Conservation (phyloP, 1,284 basidiomycete species). For the Trametes pubescens region DNA sequence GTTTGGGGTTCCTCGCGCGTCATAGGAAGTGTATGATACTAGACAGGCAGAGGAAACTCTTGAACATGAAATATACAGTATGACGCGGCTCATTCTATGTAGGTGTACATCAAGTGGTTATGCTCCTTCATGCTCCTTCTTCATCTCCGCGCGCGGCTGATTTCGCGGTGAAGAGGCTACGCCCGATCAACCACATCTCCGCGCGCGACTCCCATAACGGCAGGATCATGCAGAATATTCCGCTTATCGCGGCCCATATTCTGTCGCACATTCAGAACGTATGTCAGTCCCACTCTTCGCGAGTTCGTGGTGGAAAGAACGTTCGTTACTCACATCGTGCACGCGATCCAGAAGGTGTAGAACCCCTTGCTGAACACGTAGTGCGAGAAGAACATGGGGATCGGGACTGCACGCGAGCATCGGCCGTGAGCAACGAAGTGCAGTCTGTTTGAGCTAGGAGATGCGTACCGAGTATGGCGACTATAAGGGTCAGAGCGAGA, state of each 20-base stretch:
- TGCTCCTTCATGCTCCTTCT: too few relatives aligned
- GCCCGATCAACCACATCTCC: conserved; percentile 48
- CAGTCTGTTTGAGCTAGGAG: background rate
- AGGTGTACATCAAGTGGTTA: too few relatives aligned
- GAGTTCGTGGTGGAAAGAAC: background rate
- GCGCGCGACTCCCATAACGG: conserved; percentile 56
- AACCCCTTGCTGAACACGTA: conserved; percentile 59
- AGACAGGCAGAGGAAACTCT: too few relatives aligned
- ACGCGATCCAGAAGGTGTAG: conserved; percentile 60
- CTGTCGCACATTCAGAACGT: conserved; percentile 31
- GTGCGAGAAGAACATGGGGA: conserved; percentile 61
- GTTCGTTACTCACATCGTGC: conserved; percentile 49
- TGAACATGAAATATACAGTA: too few relatives aligned
- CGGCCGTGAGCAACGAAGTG: conserved; percentile 4
- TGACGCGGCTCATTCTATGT: too few relatives aligned
- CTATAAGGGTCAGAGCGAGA: conserved; percentile 47
- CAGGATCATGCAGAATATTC: conserved; percentile 55
- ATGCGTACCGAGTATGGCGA: conserved; percentile 51
- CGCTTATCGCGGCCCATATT: conserved; percentile 56
- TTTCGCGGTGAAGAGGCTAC: conserved; percentile 13
- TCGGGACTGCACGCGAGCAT: conserved; percentile 45
- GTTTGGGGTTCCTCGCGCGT: too few relatives aligned
- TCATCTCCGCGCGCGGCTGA: too few relatives aligned
- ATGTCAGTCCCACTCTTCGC: conserved; percentile 6
- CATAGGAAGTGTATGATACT: too few relatives aligned